Evolutionary conservation across 2,329 filamentous ascomycete species (phyloP).

Genomic region (Colletotrichum scovillei): DNA sequence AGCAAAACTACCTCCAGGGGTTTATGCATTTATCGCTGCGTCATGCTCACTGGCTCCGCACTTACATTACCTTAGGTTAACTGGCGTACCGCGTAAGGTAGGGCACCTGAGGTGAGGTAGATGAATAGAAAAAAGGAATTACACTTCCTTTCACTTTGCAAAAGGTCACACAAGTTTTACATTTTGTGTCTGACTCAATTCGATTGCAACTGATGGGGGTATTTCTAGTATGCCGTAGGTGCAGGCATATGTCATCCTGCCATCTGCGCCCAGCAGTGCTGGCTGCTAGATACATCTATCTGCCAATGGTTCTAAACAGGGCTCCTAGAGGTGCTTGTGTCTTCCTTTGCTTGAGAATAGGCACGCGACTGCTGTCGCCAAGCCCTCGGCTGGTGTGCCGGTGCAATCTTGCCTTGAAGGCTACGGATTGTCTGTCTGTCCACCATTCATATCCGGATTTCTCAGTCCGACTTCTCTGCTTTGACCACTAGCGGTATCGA

Average conservation of each 20-base stretch:
- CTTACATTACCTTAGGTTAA: too few species aligned
- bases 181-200: too few species aligned
- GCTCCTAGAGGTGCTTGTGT: not conserved
- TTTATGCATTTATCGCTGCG: not conserved
- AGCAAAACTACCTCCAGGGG: not conserved
- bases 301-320: not conserved
- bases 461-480: conserved; percentile 41
- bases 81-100: too few species aligned
- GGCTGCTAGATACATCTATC: not conserved
- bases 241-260: not conserved
- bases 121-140: too few species aligned
- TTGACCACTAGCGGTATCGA: conserved; percentile 61
- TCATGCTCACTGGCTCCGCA: not conserved
- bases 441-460: not conserved
- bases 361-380: not conserved
- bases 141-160: too few species aligned
- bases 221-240: not conserved
- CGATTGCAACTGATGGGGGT: not conserved
- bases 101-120: too few species aligned
- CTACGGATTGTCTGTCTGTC: too few species aligned
- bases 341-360: too few species aligned
- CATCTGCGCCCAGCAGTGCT: not conserved
- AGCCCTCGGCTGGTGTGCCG: not conserved
- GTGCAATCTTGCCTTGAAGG: not conserved
- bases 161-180: too few species aligned